phyloP scores from a whole-genome alignment of 768 basidiomycete genomes.

The Amanita molliuscula region DNA sequence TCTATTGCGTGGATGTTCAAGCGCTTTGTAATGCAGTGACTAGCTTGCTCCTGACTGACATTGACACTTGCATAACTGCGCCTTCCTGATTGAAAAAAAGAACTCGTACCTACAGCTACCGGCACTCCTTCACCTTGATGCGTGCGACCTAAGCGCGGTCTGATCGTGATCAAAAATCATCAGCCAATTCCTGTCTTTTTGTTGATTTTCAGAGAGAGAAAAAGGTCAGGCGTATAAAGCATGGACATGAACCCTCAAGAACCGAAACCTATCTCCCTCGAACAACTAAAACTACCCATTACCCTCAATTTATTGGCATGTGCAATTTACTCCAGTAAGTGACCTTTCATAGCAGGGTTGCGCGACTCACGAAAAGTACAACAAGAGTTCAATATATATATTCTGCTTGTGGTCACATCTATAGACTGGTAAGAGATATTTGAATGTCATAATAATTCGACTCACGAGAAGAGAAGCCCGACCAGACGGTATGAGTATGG shows the following conservation, averaged over 20 bases:
- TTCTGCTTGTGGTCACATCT: conserved; percentile 43
- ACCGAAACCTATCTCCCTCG: conserved; percentile 9
- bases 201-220: conserved; percentile 9
- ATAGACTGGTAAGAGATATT: conserved; percentile 33
- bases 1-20: not conserved
- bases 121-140: conserved; percentile 8
- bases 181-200: conserved; percentile 6
- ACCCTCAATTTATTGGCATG: conserved; percentile 30
- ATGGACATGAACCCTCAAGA: conserved; percentile 2
- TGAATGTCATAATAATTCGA: not conserved
- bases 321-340: conserved; percentile 65
- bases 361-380: conserved; percentile 12
- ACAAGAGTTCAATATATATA: conserved; percentile 57
- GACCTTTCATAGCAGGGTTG: conserved; percentile 3
- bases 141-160: conserved; percentile 4
- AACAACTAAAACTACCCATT: conserved; percentile 11
- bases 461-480: conserved; percentile 31
- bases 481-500: conserved; percentile 39
- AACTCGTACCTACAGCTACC: not conserved
- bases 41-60: not conserved
- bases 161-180: conserved; percentile 9
- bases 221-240: conserved; percentile 5
- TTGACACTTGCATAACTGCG: not conserved
- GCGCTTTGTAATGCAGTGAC: not conserved
- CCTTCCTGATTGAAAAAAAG: not conserved